phyloP scores from a whole-genome alignment of 768 basidiomycete species.

The Termitomyces sp. region DNA sequence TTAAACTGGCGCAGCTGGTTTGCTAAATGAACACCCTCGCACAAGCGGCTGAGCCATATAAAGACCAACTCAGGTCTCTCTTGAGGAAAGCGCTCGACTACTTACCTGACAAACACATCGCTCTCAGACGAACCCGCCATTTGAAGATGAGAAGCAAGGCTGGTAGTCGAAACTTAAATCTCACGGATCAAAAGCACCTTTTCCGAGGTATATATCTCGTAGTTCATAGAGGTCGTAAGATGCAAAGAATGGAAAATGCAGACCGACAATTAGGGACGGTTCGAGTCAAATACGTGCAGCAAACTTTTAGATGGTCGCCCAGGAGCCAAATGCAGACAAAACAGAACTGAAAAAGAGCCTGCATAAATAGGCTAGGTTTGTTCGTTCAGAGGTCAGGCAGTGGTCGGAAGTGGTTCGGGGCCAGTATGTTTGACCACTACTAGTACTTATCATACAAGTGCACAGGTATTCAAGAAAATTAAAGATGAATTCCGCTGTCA shows the following conservation, averaged over 20 bases:
- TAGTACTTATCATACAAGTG: constrained; percentile 2
- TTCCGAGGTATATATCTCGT: neutral
- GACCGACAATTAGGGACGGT: neutral
- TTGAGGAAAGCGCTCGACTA: neutral
- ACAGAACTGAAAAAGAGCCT: neutral
- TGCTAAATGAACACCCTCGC: constrained; percentile 5
- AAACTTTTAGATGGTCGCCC: no score
- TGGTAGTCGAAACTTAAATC: neutral
- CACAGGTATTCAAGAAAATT: constrained; percentile 1
- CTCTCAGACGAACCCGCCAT: neutral
- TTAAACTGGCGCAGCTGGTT: neutral
- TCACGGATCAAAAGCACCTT: neutral
- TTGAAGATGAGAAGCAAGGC: neutral
- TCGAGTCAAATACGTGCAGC: neutral
- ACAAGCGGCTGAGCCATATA: neutral
- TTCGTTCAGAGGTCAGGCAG: neutral
- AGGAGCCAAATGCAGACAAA: neutral
- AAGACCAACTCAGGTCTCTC: neutral
- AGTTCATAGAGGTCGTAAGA: neutral
- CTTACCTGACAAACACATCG: neutral
- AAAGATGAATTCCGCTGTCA: constrained; percentile 19
- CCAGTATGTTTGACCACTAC: neutral
- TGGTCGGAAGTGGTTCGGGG: neutral
- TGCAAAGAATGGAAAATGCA: neutral
- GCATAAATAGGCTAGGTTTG: neutral